Evolutionary conservation across 306 rosid species (phyloP).

Genomic region (Malus sieversii): DNA sequence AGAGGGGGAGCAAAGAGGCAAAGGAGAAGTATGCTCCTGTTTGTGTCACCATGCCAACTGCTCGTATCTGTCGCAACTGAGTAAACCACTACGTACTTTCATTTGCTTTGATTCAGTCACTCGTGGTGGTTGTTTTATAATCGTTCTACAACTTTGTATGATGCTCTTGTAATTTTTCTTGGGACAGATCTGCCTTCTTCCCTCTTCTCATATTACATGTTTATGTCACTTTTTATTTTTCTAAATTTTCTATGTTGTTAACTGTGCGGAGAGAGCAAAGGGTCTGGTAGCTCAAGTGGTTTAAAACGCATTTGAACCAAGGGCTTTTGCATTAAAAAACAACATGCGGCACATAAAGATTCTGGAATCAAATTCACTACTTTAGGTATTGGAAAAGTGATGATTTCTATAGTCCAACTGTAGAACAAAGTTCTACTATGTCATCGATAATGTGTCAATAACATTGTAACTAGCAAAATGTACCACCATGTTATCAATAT

Average conservation of each 20-base stretch:
- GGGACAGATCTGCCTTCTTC: conserved; percentile 3
- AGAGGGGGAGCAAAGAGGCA: conserved; percentile 38
- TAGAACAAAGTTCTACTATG: no score
- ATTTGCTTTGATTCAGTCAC: neutral
- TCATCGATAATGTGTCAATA: no score
- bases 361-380: neutral
- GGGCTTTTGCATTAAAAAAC: no score
- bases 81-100: neutral
- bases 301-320: no score
- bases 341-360: neutral
- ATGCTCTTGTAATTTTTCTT: neutral
- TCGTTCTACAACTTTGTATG: conserved; percentile 15
- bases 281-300: no score
- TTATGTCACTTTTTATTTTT: neutral
- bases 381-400: no score
- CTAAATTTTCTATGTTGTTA: no score
- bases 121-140: conserved; percentile 11
- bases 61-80: conserved; percentile 56
- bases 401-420: no score
- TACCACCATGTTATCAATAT: no score
- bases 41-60: conserved; percentile 63
- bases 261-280: no score
- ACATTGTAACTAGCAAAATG: no score
- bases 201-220: neutral
- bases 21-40: conserved; percentile 47